phyloP scores from a whole-genome alignment of 1,139 yeast species.

The Suzukiozyma palmioleophila region DNA sequence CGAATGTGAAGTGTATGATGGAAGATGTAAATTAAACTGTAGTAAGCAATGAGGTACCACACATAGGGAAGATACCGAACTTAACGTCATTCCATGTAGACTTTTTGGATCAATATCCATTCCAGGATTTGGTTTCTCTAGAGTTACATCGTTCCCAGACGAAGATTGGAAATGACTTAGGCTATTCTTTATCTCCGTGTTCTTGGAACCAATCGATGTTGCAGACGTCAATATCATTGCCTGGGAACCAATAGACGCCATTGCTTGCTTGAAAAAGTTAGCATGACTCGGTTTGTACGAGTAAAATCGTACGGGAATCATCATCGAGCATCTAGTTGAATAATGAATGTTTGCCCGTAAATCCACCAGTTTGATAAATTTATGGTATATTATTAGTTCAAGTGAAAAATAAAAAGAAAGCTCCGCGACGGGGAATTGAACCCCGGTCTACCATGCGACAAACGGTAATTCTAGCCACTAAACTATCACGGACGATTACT shows the following conservation, averaged over 20 bases:
- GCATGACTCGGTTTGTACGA: neutral
- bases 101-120: neutral
- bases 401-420: constrained; percentile 11
- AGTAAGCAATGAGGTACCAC: constrained; percentile 68
- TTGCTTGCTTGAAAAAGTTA: constrained; percentile 25
- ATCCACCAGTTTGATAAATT: neutral
- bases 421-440: constrained; percentile 71
- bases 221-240: constrained; percentile 38
- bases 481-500: constrained; percentile 36
- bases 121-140: neutral
- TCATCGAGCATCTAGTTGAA: neutral
- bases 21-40: constrained; percentile 79
- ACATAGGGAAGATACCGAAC: constrained; percentile 77
- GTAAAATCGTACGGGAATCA: constrained; percentile 1
- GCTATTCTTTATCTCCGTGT: neutral
- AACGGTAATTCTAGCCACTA: constrained; percentile 49
- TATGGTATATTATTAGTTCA: neutral
- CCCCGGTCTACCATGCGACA: constrained; percentile 67
- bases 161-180: neutral
- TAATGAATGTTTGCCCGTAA: neutral
- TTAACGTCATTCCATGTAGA: constrained; percentile 70
- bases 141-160: neutral
- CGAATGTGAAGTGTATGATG: constrained; percentile 68
- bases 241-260: constrained; percentile 39
- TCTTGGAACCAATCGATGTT: neutral